phyloP scores from a whole-genome alignment of 495 filamentous ascomycete genomes.

The Apiosordaria backusii region DNA sequence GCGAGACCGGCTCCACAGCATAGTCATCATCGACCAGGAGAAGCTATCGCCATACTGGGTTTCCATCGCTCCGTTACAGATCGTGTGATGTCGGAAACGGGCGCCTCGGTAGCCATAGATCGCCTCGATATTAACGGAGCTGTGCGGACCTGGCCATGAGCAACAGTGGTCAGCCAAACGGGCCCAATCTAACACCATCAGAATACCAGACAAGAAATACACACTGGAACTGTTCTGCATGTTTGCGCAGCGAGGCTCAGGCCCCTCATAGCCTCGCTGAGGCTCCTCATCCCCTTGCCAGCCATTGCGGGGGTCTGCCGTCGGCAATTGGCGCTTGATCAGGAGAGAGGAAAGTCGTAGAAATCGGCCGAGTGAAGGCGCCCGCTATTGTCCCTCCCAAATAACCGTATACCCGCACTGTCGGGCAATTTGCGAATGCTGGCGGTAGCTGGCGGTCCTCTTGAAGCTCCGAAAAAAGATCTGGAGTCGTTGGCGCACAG shows the following conservation, averaged over 20 bases:
- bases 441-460: background rate
- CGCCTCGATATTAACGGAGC: constrained; percentile 40
- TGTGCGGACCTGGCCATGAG: constrained; percentile 13
- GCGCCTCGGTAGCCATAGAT: constrained; percentile 76
- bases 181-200: background rate
- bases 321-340: background rate
- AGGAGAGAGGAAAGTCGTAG: background rate
- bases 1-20: background rate
- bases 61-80: constrained; percentile 30
- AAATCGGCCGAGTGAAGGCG: background rate
- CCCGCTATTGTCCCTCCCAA: background rate
- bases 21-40: background rate
- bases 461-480: constrained; percentile 28
- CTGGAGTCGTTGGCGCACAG: constrained; percentile 26
- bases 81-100: constrained; percentile 43
- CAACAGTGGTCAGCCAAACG: background rate
- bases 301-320: constrained; percentile 33
- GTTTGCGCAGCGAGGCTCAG: constrained; percentile 42
- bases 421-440: constrained; percentile 9
- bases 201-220: constrained; percentile 3
- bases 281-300: constrained; percentile 41
- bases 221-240: constrained; percentile 34
- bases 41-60: constrained; percentile 22
- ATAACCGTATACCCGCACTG: background rate
- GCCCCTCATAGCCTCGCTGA: constrained; percentile 45